These are phyloP conservation scores for Arbutus unedo DNA, from an alignment of 148 eudicot genomes.

Conservation along the genomic window DNA sequence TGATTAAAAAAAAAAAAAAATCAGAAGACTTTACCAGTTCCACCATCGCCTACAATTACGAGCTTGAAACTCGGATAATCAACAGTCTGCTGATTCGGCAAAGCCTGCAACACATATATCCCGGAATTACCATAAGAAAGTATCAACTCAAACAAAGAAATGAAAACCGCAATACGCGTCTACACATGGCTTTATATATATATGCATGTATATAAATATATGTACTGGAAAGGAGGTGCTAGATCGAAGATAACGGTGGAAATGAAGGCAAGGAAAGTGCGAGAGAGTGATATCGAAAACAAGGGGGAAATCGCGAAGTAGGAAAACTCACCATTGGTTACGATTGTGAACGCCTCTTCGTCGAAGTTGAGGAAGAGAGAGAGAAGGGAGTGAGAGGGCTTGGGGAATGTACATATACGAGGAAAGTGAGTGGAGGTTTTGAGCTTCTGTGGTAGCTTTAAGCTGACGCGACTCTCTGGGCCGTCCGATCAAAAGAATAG, in stretches of 20 bases:
- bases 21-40: neutral
- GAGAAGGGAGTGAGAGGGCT: neutral
- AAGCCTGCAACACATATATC: neutral
- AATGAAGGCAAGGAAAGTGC: neutral
- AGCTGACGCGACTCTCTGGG: conserved; percentile 31
- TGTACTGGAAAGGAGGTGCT: too few relatives aligned
- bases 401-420: neutral
- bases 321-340: conserved; percentile 2
- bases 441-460: conserved; percentile 26
- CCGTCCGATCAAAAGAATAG: conserved; percentile 33
- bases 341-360: neutral
- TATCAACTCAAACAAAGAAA: neutral
- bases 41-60: conserved; percentile 4
- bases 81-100: neutral
- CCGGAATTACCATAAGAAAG: neutral
- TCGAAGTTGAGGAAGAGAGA: neutral
- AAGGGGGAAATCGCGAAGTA: neutral
- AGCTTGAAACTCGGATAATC: neutral
- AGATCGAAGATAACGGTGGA: too few relatives aligned
- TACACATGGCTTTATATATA: neutral
- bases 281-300: neutral
- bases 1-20: neutral
- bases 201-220: neutral
- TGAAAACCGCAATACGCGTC: neutral
- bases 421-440: neutral